phyloP scores from a whole-genome alignment of 768 basidiomycete species.

The Leccinum arenicola region DNA sequence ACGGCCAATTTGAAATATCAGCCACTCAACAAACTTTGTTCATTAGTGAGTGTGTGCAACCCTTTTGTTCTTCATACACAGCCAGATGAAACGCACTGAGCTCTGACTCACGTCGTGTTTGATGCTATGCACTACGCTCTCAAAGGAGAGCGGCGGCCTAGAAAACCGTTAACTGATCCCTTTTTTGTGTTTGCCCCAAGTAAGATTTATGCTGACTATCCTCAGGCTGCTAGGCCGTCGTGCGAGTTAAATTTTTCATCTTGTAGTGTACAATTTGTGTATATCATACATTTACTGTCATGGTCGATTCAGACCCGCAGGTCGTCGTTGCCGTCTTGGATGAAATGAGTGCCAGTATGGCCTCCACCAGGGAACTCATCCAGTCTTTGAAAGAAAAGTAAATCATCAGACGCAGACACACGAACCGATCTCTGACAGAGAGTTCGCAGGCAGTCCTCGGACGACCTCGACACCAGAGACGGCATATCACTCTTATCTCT shows the following conservation, averaged over 20 bases:
- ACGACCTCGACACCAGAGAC: slow-evolving; percentile 53
- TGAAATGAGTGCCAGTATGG: slow-evolving; percentile 62
- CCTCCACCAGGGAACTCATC: slow-evolving; percentile 56
- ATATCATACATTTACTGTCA: slow-evolving; percentile 7
- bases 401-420: slow-evolving; percentile 14
- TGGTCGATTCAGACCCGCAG: slow-evolving; percentile 15
- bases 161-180: slow-evolving; percentile 61
- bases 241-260: not conserved
- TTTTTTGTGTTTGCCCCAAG: not conserved
- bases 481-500: slow-evolving; percentile 91
- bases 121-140: slow-evolving; percentile 56
- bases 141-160: slow-evolving; percentile 51
- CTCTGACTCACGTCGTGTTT: slow-evolving; percentile 40
- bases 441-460: slow-evolving; percentile 25
- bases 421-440: slow-evolving; percentile 14
- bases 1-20: not conserved
- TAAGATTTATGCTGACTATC: no score
- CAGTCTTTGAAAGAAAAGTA: slow-evolving; percentile 56
- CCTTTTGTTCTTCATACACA: not conserved
- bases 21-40: no score
- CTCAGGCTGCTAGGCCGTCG: not conserved
- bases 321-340: slow-evolving; percentile 34
- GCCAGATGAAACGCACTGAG: slow-evolving; percentile 61
- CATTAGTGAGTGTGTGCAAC: not conserved
- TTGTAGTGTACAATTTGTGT: slow-evolving; percentile 3